phyloP scores from a whole-genome alignment of 441 rosid genomes.

The Hura crepitans region DNA sequence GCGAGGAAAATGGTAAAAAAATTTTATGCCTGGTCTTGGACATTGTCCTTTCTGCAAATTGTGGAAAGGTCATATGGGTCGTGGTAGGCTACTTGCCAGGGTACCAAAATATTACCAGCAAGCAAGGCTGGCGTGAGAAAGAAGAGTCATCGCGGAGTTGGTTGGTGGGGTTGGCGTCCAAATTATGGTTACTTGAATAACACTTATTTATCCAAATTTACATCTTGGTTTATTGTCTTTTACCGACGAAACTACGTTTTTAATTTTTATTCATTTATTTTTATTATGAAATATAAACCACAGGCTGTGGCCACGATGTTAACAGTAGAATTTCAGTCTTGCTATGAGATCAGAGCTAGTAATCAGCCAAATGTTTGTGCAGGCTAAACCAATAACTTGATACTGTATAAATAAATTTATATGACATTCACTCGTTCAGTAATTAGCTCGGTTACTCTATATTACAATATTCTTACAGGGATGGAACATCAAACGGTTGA shows the following conservation, averaged over 20 bases:
- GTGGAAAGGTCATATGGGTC: conserved; percentile 12
- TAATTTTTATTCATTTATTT: background rate
- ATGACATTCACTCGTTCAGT: too few species aligned
- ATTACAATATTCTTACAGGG: too few species aligned
- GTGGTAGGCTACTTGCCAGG: conserved; percentile 38
- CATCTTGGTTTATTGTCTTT: background rate
- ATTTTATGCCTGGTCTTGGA: conserved; percentile 8
- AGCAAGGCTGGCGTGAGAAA: conserved; percentile 24
- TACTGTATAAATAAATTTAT: too few species aligned
- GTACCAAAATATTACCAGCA: conserved; percentile 41
- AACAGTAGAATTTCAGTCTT: background rate
- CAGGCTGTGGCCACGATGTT: background rate
- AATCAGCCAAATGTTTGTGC: too few species aligned
- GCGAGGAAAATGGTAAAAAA: background rate
- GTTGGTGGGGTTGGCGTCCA: conserved; percentile 52
- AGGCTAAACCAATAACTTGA: too few species aligned
- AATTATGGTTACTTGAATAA: conserved; percentile 24
- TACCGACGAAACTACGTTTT: background rate
- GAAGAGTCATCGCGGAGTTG: conserved; percentile 13
- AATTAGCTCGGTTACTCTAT: too few species aligned
- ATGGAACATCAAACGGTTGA: background rate
- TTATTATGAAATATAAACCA: background rate
- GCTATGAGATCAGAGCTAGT: background rate
- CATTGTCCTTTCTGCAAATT: conserved; percentile 8
- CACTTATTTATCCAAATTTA: background rate